Base-by-base conservation (phyloP, 2,329 filamentous ascomycete genomes). In the Penicillium sp. region DNA sequence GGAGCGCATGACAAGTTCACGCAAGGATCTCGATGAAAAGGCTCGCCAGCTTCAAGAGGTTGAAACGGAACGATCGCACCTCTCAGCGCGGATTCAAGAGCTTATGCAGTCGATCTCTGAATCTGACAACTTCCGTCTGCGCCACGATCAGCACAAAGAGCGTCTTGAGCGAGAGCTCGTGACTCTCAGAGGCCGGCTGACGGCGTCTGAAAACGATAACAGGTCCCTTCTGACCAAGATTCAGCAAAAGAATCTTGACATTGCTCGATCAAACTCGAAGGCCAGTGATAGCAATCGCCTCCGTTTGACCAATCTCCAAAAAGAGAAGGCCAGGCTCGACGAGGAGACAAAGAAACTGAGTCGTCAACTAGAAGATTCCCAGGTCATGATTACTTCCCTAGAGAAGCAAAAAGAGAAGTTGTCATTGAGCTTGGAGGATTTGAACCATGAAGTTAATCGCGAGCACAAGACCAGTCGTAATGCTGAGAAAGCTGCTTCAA, bases 351-450 rank as follows among this genome's bases (percentile, higher is more conserved):
- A 84, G 70, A 89, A 88, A 63, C 81, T 97, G 16, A 85, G 88
- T 69, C 89, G 90, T 65, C 90, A 97, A 69, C 81, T 97, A 12
- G 91, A 89, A 54, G 92, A 97, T 62, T 82, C 89, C 6, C 93
- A 97, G 66, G 75, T 97, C 25, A 86, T 86, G 5, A 86, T 96
- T 61, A 89, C 89, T 0, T 89, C 90, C 1, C 77, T 97, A 8
- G 91, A 97, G 72, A 97, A 97, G 79, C 91, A 94, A 72, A 89
- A 94, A 50, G 93, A 97, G 75, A 97, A 97, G 74, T 80, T 97
- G 28, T 85, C 91, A 49, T 82, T 97, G 40, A 91, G 84, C 66
- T 76, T 97, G 9, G 93, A 99, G 71, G 93, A 99, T 71, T 80
- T 97, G 35, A 96, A 91, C 64, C 93, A 97, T 65, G 91, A 97